Percentiles rank a stretch among this genome's conserved stretches.
Evolutionary conservation across 2,329 filamentous ascomycete species (phyloP).

Genomic region (Paracoccidioides lutzii): DNA sequence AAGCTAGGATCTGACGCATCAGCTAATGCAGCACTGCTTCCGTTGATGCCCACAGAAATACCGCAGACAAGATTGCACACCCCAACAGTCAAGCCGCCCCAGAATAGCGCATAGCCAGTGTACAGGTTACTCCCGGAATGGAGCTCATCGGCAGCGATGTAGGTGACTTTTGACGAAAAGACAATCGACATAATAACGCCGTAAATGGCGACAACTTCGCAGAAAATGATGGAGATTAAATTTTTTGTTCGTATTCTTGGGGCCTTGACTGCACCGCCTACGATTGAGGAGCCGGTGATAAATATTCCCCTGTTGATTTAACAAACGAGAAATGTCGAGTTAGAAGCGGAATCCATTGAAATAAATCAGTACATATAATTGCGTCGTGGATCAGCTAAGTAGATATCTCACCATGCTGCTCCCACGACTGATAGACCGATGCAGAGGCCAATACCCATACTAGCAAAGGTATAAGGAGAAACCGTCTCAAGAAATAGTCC

Average conservation of each 20-base stretch:
- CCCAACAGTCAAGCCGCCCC: constrained; percentile 87
- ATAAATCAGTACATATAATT: background rate
- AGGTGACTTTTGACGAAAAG: constrained; percentile 76
- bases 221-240: constrained; percentile 99
- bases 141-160: constrained; percentile 50
- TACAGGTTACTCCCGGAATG: constrained; percentile 75
- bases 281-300: constrained; percentile 92
- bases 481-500: constrained; percentile 88
- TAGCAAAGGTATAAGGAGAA: constrained; percentile 89
- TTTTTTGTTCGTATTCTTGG: constrained; percentile 99
- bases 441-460: constrained; percentile 79
- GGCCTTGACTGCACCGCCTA: constrained; percentile 91
- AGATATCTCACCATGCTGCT: constrained; percentile 65
- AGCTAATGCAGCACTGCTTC: constrained; percentile 86
- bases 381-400: background rate
- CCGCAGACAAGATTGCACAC: constrained; percentile 93
- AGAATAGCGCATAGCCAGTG: constrained; percentile 91
- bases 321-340: constrained; percentile 15
- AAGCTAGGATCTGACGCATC: constrained; percentile 86
- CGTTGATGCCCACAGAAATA: constrained; percentile 94
- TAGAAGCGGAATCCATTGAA: constrained; percentile 1
- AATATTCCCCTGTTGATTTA: constrained; percentile 71
- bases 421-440: constrained; percentile 94
- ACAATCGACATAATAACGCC: constrained; percentile 99
- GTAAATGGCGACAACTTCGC: constrained; percentile 99